Percentiles rank a stretch among this genome's conserved stretches.
Evolutionary conservation across 805 yeast species (phyloP).

Genomic region (Isabelozyma gotoi): DNA sequence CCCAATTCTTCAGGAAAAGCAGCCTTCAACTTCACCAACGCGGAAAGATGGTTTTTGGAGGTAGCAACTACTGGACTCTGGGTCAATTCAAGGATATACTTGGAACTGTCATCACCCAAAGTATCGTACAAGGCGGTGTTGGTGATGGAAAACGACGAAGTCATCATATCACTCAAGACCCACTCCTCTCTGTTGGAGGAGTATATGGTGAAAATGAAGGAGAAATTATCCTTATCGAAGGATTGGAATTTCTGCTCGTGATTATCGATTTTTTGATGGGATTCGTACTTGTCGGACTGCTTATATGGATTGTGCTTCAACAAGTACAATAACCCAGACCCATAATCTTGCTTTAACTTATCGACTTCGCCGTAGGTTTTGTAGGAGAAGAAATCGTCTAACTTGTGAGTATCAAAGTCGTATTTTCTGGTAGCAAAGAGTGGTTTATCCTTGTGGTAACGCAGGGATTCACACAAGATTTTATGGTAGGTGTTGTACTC

Average conservation of each 20-base stretch:
- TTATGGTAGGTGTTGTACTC: constrained; percentile 37
- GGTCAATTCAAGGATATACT: constrained; percentile 31
- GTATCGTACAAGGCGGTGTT: constrained; percentile 43
- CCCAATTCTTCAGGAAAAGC: constrained; percentile 28
- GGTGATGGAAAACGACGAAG: constrained; percentile 31
- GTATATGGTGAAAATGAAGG: constrained; percentile 33
- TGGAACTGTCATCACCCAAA: constrained; percentile 34
- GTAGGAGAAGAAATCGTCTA: constrained; percentile 38
- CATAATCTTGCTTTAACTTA: constrained; percentile 45
- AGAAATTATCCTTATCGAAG: constrained; percentile 26
- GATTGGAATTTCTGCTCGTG: constrained; percentile 24
- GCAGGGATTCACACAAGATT: constrained; percentile 26
- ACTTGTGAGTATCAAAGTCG: constrained; percentile 28
- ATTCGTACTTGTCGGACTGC: constrained; percentile 14
- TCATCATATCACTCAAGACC: constrained; percentile 36
- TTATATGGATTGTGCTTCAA: constrained; percentile 29
- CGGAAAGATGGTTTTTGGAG: constrained; percentile 50
- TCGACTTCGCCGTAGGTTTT: constrained; percentile 44
- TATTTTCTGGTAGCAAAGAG: constrained; percentile 39
- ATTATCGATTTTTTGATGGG: constrained; percentile 26
- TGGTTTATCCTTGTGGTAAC: constrained; percentile 21
- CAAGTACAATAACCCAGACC: constrained; percentile 47
- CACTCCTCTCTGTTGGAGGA: constrained; percentile 38
- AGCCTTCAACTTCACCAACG: constrained; percentile 46
- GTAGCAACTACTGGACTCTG: constrained; percentile 49